Evolutionary conservation across 176 grass and related monocot species (phyloP).

Genomic region (Canna indica): DNA sequence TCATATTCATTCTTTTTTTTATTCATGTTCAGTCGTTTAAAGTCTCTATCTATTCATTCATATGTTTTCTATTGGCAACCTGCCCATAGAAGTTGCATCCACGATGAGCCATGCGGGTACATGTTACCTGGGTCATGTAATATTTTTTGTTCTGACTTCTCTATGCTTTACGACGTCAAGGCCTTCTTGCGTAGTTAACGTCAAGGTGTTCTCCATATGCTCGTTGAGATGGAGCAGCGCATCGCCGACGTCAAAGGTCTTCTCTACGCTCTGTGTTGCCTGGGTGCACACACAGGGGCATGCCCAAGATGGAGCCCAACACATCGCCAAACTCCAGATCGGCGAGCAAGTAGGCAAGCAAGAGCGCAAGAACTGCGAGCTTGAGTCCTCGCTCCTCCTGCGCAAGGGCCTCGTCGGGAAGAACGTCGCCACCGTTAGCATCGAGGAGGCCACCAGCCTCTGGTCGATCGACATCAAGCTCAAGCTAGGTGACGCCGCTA

Average conservation of each 20-base stretch:
- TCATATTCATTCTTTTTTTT: too few species aligned
- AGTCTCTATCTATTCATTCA: too few species aligned
- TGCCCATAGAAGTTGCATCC: too few species aligned
- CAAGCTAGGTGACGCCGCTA: slow-evolving; percentile 1
- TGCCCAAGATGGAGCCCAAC: slow-evolving; percentile 38
- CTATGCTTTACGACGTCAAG: slow-evolving; percentile 10
- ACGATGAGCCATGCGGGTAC: too few species aligned
- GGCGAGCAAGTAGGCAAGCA: slow-evolving; percentile 32
- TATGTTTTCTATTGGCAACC: too few species aligned
- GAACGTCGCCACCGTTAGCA: background rate
- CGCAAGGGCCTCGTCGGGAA: slow-evolving; percentile 19
- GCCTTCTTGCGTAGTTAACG: background rate
- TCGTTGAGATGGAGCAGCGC: background rate
- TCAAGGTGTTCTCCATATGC: too few species aligned
- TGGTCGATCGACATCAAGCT: slow-evolving; percentile 25
- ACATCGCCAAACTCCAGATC: slow-evolving; percentile 22
- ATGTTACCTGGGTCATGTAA: too few species aligned
- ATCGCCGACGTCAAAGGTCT: too few species aligned
- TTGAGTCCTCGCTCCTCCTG: slow-evolving; percentile 27
- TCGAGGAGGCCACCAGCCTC: slow-evolving; percentile 28
- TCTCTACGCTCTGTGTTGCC: too few species aligned
- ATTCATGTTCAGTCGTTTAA: too few species aligned
- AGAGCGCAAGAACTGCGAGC: slow-evolving; percentile 22
- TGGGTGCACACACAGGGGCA: slow-evolving; percentile 22
- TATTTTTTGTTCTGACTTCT: too few species aligned